Percentiles rank a stretch among this genome's conserved stretches.
Evolutionary conservation across 75 land plant genomes (phyloP).

Genomic region (Cupressus sempervirens): DNA sequence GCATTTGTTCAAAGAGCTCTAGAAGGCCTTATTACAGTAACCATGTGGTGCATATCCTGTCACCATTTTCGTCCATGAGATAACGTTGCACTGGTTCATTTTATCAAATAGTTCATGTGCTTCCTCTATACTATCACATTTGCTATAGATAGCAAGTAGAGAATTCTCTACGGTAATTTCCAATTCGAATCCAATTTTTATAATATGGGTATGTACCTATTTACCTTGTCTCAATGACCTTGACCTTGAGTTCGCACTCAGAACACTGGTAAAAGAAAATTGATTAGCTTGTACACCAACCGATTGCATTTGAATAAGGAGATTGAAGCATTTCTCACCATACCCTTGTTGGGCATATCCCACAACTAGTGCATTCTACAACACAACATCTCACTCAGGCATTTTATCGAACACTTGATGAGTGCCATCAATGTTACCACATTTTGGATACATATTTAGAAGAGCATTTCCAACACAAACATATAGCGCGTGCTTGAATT

Average conservation of each 20-base stretch:
- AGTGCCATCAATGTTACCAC: not conserved
- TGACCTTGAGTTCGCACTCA: conserved; percentile 10
- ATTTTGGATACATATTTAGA: conserved; percentile 6
- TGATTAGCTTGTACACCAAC: not conserved
- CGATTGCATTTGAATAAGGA: not conserved
- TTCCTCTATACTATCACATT: not conserved
- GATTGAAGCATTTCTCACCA: conserved; percentile 23
- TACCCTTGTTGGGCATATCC: conserved; percentile 50
- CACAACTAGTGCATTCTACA: conserved; percentile 54
- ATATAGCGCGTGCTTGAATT: too few relatives aligned
- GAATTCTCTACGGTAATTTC: conserved; percentile 5
- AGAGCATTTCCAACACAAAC: not conserved
- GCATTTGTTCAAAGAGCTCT: conserved; percentile 17
- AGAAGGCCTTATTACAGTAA: conserved; percentile 5
- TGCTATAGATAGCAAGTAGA: not conserved
- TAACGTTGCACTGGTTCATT: not conserved
- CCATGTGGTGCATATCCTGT: conserved; percentile 13
- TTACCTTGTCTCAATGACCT: not conserved
- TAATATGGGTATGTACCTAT: conserved; percentile 17
- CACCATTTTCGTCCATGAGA: conserved; percentile 11
- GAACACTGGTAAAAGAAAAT: conserved; percentile 15
- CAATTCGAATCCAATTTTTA: conserved; percentile 15
- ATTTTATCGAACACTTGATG: conserved; percentile 25
- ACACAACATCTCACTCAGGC: conserved; percentile 21
- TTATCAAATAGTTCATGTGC: conserved; percentile 1